Base-by-base conservation (phyloP, 176 grass and related monocot genomes). In the Paspalum notatum region DNA sequence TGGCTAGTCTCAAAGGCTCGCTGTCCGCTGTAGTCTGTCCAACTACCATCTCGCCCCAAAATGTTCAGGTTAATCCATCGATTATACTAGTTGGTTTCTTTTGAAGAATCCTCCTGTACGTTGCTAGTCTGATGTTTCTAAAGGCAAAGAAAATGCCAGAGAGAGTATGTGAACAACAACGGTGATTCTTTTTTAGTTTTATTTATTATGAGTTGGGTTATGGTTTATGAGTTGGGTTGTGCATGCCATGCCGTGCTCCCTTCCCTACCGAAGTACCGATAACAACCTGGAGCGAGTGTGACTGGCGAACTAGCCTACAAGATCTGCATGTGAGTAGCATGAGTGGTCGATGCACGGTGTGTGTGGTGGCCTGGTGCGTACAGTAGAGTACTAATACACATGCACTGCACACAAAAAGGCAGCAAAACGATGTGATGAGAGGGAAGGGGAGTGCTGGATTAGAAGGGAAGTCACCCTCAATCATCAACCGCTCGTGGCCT, bases 381-480 rank as follows among this genome's bases (percentile, higher is more conserved):
- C 25, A n/a, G n/a, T n/a, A n/a, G n/a, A n/a, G n/a, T n/a, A n/a
- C n/a, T n/a, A n/a, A n/a, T 14, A 7, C 7, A 16, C 18, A 51
- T 70, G 45, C 48, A 21, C 7, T 58, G 74, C 85, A 57, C 25
- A 25, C 54, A 56, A 43, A 73, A 15, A 38, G 40, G 40, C n/a
- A 62, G 16, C 9, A 65, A 32, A 72, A 85, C 27, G 12, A 0
- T 57, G 57, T 17, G 57, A 12, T 59, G 27, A 65, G 59, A n/a
- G 74, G 49, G 12, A 22, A 15, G 56, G 49, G 12, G 58, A 15
- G 56, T 1, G n/a, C 48, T 72, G 57, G 59, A 78, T 89, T 82
- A 77, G 58, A 82, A 67, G 66, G 65, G 5, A 81, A 51, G 83
- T 85, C 72, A 49, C 66, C 32, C 72, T 72, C 83, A 77, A 48